Evolutionary conservation across 192 early-diverging fungal genomes (phyloP).

Genomic region (Coemansia aciculifera): DNA sequence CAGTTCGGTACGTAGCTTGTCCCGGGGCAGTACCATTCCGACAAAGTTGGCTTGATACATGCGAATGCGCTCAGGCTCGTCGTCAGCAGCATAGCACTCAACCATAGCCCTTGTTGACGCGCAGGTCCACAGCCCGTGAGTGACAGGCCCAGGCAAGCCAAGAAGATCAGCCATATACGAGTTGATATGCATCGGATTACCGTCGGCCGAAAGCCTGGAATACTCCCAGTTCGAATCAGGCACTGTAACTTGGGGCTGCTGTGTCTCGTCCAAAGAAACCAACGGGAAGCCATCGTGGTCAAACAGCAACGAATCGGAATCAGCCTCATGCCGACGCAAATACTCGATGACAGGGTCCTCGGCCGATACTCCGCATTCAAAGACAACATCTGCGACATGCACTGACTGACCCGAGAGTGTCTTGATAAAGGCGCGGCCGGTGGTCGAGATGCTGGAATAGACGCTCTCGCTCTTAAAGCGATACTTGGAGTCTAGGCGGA

Average conservation of each 20-base stretch:
- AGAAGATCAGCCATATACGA: slow-evolving; percentile 88
- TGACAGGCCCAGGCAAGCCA: slow-evolving; percentile 82
- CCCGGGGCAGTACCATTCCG: slow-evolving; percentile 88
- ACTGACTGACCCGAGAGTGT: slow-evolving; percentile 60
- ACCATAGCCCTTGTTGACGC: slow-evolving; percentile 89
- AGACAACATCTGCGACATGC: slow-evolving; percentile 75
- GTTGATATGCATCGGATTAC: slow-evolving; percentile 93
- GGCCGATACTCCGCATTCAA: slow-evolving; percentile 63
- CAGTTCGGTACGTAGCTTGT: slow-evolving; percentile 79
- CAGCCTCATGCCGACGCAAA: slow-evolving; percentile 67
- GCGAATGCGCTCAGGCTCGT: slow-evolving; percentile 79
- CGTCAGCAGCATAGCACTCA: slow-evolving; percentile 85
- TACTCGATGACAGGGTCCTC: slow-evolving; percentile 86
- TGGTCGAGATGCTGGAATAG: slow-evolving; percentile 71
- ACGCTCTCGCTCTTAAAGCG: slow-evolving; percentile 58
- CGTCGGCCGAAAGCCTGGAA: slow-evolving; percentile 75
- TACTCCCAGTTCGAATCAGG: slow-evolving; percentile 80
- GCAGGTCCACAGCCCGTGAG: slow-evolving; percentile 94
- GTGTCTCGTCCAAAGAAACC: not conserved
- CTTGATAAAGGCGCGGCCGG: slow-evolving; percentile 60
- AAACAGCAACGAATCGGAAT: slow-evolving; percentile 72
- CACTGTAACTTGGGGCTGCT: slow-evolving; percentile 25
- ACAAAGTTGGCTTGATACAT: slow-evolving; percentile 79
- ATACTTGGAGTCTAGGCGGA: slow-evolving; percentile 73
- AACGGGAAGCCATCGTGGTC: slow-evolving; percentile 63